Base-by-base conservation (phyloP, 176 grass and related monocot genomes). In the Bromus sterilis region DNA sequence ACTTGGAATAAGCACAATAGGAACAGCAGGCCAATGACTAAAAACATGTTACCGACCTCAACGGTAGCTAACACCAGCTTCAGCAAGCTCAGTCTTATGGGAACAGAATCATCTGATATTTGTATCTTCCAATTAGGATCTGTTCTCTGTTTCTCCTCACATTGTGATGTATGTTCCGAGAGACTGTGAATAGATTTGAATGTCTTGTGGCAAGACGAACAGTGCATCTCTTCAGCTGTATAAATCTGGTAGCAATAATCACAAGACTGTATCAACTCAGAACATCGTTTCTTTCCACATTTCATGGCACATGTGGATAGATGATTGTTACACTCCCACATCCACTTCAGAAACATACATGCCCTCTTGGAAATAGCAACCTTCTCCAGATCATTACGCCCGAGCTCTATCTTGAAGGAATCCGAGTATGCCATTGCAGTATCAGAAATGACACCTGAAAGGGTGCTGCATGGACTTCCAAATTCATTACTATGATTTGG, bases 371-470 rank as follows among this genome's bases (percentile, higher is more conserved):
- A 84, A 80, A 93, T 87, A 73, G 89, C 82, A 77, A 33, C 51
- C 77, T 83, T 98, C 83, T 98, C 96, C 9, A 56, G 28, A 56
- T 95, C 84, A 37, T 87, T 93, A 29, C 81, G 60, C 30, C 89
- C 93, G 73, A 95, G 76, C 65, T 93, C 84, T 85, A 98, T 93
- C 74, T 75, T 91, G 77, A 98, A 98, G 26, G 92, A 89, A 79
- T 83, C 86, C 2, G 87, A 95, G 49, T 79, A 60, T 53, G 81
- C 62, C 58, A 89, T 69, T 23, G 63, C 53, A 61, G 48, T 87
- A 89, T 95, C 90, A 89, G 93, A 89, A 78, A 79, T 39, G 44
- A 66, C 61, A 83, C 86, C 31, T 82, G 83, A 93, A 61, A 91
- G 59, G 24, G 84, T 84, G 83, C 92, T 95, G 79, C 89, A 91